Evolutionary conservation across 116 monocot genomes (phyloP).

Genomic region (Phalaenopsis hybrid): DNA sequence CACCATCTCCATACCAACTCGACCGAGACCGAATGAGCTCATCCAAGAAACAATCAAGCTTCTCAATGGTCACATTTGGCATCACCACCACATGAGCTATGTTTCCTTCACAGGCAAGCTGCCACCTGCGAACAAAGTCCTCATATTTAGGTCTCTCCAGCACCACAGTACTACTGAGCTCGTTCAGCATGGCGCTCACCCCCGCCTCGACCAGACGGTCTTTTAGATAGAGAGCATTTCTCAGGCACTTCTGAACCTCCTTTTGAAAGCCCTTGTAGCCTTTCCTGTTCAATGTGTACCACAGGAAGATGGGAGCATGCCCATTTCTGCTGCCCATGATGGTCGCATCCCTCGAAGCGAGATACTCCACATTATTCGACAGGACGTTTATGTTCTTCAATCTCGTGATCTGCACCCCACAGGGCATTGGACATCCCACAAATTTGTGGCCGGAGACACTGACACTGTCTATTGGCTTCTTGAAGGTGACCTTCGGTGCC

Average conservation of each 20-base stretch:
- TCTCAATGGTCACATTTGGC: constrained; percentile 73
- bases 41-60: constrained; percentile 58
- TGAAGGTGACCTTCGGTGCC: constrained; percentile 91
- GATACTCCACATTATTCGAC: constrained; percentile 76
- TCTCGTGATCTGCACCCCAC: constrained; percentile 86
- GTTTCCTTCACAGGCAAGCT: constrained; percentile 84
- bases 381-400: constrained; percentile 67
- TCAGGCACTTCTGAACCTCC: constrained; percentile 83
- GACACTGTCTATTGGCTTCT: constrained; percentile 90
- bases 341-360: constrained; percentile 86
- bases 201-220: constrained; percentile 54
- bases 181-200: constrained; percentile 90
- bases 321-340: constrained; percentile 97
- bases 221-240: constrained; percentile 77
- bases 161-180: constrained; percentile 91
- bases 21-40: constrained; percentile 44
- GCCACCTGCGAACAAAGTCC: constrained; percentile 75
- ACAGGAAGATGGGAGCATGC: constrained; percentile 91
- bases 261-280: constrained; percentile 79
- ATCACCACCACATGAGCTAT: constrained; percentile 97
- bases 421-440: constrained; percentile 91
- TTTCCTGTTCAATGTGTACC: constrained; percentile 90
- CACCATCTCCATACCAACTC: constrained; percentile 45
- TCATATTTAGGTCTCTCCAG: constrained; percentile 78
- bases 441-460: constrained; percentile 97